These are phyloP conservation scores for Priceomyces medius DNA, from an alignment of 805 yeast genomes.

Conservation along the genomic window DNA sequence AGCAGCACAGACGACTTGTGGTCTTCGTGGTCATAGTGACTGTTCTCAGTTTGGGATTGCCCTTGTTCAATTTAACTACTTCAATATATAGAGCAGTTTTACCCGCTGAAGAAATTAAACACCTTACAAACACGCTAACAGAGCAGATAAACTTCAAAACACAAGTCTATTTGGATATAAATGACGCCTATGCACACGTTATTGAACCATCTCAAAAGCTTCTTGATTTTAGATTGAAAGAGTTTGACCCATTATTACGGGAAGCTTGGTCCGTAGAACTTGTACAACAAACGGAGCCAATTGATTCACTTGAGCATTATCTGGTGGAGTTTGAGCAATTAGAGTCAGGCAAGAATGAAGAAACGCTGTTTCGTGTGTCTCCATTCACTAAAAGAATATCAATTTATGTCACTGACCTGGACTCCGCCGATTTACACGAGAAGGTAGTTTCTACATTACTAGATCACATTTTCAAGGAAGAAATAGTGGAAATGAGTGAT, in stretches of 20 bases:
- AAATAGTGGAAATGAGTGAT: conserved; percentile 29
- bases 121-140: conserved; percentile 24
- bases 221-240: conserved; percentile 29
- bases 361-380: conserved; percentile 25
- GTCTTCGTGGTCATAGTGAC: conserved; percentile 13
- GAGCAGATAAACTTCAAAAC: conserved; percentile 28
- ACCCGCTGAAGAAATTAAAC: conserved; percentile 46
- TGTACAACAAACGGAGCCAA: neutral
- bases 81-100: conserved; percentile 61
- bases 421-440: conserved; percentile 29
- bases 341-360: neutral
- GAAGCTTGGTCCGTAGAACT: conserved; percentile 31
- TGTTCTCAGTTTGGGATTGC: conserved; percentile 44
- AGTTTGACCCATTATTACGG: conserved; percentile 20
- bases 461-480: conserved; percentile 40
- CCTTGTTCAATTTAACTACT: conserved; percentile 62
- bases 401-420: conserved; percentile 27
- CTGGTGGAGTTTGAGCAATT: conserved; percentile 30
- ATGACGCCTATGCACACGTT: conserved; percentile 28
- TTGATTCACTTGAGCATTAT: conserved; percentile 26
- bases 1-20: conserved; percentile 8
- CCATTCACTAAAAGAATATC: conserved; percentile 35
- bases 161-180: conserved; percentile 44
- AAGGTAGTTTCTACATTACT: conserved; percentile 36
- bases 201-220: conserved; percentile 33